Conservation (phyloP, 192 early-diverging fungal genomes). For the Coemansia sp. region DNA sequence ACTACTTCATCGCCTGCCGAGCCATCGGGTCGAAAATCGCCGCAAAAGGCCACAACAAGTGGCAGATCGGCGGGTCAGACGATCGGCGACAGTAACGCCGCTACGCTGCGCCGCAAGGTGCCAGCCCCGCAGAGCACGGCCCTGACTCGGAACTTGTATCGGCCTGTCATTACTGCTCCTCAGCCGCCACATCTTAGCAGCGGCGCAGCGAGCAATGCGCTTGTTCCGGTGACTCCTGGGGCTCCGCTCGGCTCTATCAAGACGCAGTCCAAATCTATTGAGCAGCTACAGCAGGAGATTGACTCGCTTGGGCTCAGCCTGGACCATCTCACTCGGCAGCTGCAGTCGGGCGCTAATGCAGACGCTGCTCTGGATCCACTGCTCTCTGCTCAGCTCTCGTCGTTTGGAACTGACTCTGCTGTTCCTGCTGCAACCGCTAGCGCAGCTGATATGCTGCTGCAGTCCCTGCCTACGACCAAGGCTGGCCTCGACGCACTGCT, state of each 20-base stretch:
- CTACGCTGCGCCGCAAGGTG: conserved; percentile 22
- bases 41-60: not conserved
- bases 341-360: conserved; percentile 1
- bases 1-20: conserved; percentile 11
- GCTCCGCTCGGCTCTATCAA: conserved; percentile 7
- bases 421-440: not conserved
- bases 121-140: conserved; percentile 18
- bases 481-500: conserved; percentile 9
- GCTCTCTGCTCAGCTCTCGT: conserved; percentile 2
- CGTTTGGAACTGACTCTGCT: not conserved
- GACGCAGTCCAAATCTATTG: conserved; percentile 27
- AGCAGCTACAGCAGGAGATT: conserved; percentile 31
- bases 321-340: conserved; percentile 23
- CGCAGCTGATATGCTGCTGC: not conserved
- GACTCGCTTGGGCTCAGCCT: conserved; percentile 21
- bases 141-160: conserved; percentile 24
- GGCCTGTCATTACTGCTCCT: conserved; percentile 1
- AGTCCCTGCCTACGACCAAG: not conserved
- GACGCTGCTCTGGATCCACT: not conserved
- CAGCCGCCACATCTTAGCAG: not conserved
- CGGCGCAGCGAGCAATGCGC: conserved; percentile 2
- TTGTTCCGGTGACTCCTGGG: conserved; percentile 3
- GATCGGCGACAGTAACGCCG: not conserved
- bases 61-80: not conserved
- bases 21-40: not conserved